Evolutionary conservation across 495 filamentous ascomycete species (phyloP), one percentile per base, ranked within the genome.

Genomic region (Podospora australis): DNA sequence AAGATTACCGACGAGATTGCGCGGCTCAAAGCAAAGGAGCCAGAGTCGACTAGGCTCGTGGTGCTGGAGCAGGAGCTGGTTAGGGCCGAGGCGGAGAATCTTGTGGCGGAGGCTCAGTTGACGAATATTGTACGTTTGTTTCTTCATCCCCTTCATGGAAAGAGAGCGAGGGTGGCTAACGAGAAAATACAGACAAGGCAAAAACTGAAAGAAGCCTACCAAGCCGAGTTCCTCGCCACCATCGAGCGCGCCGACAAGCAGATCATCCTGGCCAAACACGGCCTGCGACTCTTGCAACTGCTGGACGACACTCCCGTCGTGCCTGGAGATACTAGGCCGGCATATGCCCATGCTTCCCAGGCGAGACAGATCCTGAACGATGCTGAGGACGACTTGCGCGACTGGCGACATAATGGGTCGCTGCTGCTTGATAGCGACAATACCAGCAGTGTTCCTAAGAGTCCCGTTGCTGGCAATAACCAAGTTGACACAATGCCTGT

Each of bases 201-300:
- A 58, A 97, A 96, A 67, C 72, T 97, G 56, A 95, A 94, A 66
- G 87, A 95, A 70, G 89, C 92, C 32, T 96, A 88, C 64, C 87
- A 88, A 53, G 64, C 85, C 45, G 89, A 96, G 55, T 82, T 90
- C 50, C 80, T 85, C 8, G 90, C 88, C 26, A 83, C 87, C 10
- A 89, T 97, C 56, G 92, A 97, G 70, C 86, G 91, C 35, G 88
- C 88, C 9, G 92, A 97, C 69, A 97, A 97, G 72, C 91, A 96
- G 67, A 84, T 86, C 52, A 84, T 98, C 47, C 80, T 98, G 17
- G 94, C 94, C 24, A 82, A 82, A 36, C 90, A 98, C 58, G 89
- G 87, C 11, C 83, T 88, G 26, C 81, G 88, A 23, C 75, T 98
- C 38, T 70, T 98, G 16, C 81, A 88, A 48, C 81, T 89, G 41